Evolutionary conservation across 768 basidiomycete genomes (phyloP).

Genomic region (Galerina sulciceps): DNA sequence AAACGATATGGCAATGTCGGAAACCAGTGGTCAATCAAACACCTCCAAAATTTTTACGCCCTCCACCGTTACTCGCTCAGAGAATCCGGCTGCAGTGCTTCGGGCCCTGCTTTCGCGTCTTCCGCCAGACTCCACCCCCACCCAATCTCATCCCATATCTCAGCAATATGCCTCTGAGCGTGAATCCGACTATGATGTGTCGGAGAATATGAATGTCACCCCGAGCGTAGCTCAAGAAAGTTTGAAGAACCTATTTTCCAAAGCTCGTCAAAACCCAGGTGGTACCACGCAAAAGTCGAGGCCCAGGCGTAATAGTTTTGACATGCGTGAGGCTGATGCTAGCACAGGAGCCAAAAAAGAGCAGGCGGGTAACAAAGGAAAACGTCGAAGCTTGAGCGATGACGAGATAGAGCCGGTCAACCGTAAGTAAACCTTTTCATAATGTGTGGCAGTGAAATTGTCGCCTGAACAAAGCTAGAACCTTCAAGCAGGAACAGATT

Average conservation of each 20-base stretch:
- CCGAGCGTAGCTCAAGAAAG: constrained; percentile 60
- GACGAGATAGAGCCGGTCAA: constrained; percentile 61
- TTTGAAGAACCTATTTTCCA: constrained; percentile 69
- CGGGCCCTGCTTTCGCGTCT: constrained; percentile 63
- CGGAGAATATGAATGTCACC: constrained; percentile 37
- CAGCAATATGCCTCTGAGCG: constrained; percentile 45
- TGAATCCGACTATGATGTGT: constrained; percentile 64
- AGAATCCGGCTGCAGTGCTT: constrained; percentile 62
- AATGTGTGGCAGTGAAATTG: constrained; percentile 7
- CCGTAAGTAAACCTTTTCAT: constrained; percentile 42
- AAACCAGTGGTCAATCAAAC: constrained; percentile 33
- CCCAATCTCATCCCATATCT: constrained; percentile 23
- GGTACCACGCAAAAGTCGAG: constrained; percentile 62
- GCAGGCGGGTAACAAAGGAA: constrained; percentile 47
- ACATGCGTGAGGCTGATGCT: constrained; percentile 61
- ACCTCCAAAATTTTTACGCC: constrained; percentile 40
- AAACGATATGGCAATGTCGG: constrained; percentile 29
- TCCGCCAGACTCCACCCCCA: constrained; percentile 36
- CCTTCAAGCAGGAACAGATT: constrained; percentile 28
- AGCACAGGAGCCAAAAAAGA: constrained; percentile 50
- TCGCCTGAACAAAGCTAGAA: constrained; percentile 4
- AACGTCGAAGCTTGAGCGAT: constrained; percentile 67
- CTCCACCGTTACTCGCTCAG: constrained; percentile 20
- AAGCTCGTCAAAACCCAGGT: constrained; percentile 64
- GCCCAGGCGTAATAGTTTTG: constrained; percentile 56